Base-by-base conservation (phyloP, 495 filamentous ascomycete species). In the Penicillium mononematosum region DNA sequence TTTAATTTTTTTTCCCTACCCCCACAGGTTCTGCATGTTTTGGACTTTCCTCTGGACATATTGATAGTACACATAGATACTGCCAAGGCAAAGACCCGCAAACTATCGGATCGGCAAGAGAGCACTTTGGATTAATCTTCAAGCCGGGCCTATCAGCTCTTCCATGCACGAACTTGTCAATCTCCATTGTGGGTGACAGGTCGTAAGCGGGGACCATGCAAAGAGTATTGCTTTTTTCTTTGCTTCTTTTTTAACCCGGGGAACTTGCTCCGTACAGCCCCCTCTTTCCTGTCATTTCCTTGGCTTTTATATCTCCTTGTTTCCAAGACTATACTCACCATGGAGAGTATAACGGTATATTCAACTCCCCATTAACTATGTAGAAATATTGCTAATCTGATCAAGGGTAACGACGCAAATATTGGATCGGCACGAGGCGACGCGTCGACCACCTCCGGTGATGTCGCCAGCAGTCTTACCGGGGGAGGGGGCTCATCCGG, bases 361-460 rank as follows among this genome's bases (percentile, higher is more conserved):
- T 19, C 19, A 29, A 8, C 2, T 8, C 43, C n/a, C 11, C 38
- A 19, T 22, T 22, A 6, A 20, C 14, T 17, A 20, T 16, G 38
- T 47, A 59, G 17, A 50, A 20, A 27, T 34, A 1, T 54, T 46
- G 11, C 20, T 55, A 19, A 55, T 29, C 2, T 31, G 11, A n/a
- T 32, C 7, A 17, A 77, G 74, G 62, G 74, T 47, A 72, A 68
- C 64, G 75, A 78, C 47, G 66, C 75, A 16, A 78, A 78, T 58
- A 49, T 78, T 41, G 75, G 75, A 5, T 75, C 75, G 10, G 70
- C 74, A 20, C 73, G 73, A 45, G 72, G 73, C n/a, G 65, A 75
- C 61, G 70, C 75, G 1, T 70, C 70, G 8, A 67, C 75, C 7
- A 71, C 71, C 1, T 70, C 72, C 5, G 69, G 73, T 14, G 66